A percentile compares a stretch with the other conserved stretches of the same genome.
Evolutionary conservation across 768 basidiomycete species (phyloP).

Genomic region (Boletus reticulatus): DNA sequence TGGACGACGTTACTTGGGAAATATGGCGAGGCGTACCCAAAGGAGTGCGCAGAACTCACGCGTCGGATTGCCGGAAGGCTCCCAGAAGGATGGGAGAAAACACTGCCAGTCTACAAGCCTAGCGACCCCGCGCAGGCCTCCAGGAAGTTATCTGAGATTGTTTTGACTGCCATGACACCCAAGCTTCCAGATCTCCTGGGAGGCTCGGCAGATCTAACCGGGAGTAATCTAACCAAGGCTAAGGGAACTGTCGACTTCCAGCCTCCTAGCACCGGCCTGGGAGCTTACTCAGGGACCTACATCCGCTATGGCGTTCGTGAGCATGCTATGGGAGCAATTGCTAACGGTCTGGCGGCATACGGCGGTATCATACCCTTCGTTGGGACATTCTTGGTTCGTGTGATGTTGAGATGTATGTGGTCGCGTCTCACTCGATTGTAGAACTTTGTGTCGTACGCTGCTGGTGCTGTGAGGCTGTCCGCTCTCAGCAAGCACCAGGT

Average conservation of each 20-base stretch:
- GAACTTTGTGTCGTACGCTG: conserved; percentile 94
- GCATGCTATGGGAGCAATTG: conserved; percentile 96
- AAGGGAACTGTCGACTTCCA: conserved; percentile 90
- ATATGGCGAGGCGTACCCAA: conserved; percentile 78
- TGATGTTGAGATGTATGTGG: neutral
- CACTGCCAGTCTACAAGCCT: conserved; percentile 81
- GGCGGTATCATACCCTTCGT: conserved; percentile 89
- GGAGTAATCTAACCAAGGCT: conserved; percentile 87
- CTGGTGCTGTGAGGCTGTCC: conserved; percentile 88
- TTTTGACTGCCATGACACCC: conserved; percentile 71
- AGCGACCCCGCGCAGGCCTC: conserved; percentile 84
- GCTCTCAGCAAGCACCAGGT: conserved; percentile 88
- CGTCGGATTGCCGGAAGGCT: conserved; percentile 83
- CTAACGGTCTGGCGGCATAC: conserved; percentile 87
- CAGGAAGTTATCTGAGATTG: conserved; percentile 91
- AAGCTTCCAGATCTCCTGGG: conserved; percentile 82
- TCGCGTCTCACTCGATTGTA: conserved; percentile 28
- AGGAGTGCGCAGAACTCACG: conserved; percentile 81
- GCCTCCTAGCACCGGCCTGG: conserved; percentile 79
- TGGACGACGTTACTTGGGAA: conserved; percentile 70
- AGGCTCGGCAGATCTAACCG: conserved; percentile 91
- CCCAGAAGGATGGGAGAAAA: conserved; percentile 83
- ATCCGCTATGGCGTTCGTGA: conserved; percentile 97
- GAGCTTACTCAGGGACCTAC: conserved; percentile 83
- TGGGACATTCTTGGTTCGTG: conserved; percentile 82